Base-by-base conservation (phyloP, 495 filamentous ascomycete genomes). In the Parathielavia hyrcaniae region DNA sequence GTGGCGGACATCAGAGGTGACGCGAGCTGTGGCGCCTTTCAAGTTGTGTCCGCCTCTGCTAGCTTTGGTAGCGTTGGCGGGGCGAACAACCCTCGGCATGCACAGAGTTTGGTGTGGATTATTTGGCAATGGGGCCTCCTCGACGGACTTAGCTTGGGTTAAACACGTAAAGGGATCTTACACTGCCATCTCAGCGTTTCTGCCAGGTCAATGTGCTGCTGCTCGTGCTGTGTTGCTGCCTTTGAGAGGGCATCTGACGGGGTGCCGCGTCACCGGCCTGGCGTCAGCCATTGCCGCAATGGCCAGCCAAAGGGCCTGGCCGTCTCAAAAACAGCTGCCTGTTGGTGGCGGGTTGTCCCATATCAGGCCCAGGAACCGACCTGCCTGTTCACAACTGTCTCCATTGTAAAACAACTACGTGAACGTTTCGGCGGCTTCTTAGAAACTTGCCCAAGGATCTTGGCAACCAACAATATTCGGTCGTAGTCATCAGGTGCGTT, bases 131-230 rank as follows among this genome's bases (percentile, higher is more conserved):
- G 13, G 49, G 16, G 40, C 36, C 34, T n/a, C 36, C 38, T 51
- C 22, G 46, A 35, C 34, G 38, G 10, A 22, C 16, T 44, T 51
- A 58, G 56, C 49, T 59, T 59, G 41, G 50, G 43, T 53, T 36
- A 53, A n/a, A 59, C 48, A 49, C 38, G 44, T 53, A 23, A 59
- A 30, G 57, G 48, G 39, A 22, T 47, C 53, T 20, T 36, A 40
- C 39, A 46, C 40, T 19, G 32, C 11, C 26, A 30, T 30, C 26
- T 30, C 2, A 22, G 14, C 1, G 38, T 19, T 9, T 6, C 30
- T 16, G 26, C 34, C 38, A 22, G 55, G 17, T 43, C 23, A 0
- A 3, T 44, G 30, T 44, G 39, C 7, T 41, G 51, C 1, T 8
- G 10, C 26, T 19, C n/a, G 4, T 30, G 34, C 9, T 41, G 34